Conservation (phyloP, 345 rosid species). For the Trapa bicornis region DNA sequence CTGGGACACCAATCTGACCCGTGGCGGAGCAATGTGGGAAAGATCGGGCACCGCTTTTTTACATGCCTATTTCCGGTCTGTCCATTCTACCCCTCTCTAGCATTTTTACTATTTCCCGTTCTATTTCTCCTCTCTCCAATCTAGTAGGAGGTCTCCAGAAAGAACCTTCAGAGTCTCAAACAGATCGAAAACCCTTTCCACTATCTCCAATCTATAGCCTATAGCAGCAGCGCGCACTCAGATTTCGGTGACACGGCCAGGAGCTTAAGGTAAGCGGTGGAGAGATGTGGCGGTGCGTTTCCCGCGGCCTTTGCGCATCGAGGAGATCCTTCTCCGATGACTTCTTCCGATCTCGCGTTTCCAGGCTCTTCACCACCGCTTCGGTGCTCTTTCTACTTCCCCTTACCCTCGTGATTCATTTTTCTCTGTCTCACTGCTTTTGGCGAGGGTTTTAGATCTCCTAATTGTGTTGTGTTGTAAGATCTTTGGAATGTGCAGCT, state of each 20-base stretch:
- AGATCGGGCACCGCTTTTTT: too few relatives aligned
- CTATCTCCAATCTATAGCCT: neutral
- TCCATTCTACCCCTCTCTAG: neutral
- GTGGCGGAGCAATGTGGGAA: too few relatives aligned
- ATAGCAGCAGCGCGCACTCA: neutral
- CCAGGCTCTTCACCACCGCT: constrained; percentile 58
- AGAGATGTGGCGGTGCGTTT: constrained; percentile 97
- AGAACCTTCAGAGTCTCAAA: too few relatives aligned
- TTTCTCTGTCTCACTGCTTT: neutral
- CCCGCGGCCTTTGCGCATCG: constrained; percentile 73
- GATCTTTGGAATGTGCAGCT: neutral
- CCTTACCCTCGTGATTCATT: neutral
- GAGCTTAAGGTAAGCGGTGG: neutral
- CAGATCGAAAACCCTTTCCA: neutral
- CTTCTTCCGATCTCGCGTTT: constrained; percentile 45
- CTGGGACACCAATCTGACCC: too few relatives aligned
- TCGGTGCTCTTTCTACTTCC: constrained; percentile 30
- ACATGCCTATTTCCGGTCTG: neutral
- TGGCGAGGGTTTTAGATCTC: neutral
- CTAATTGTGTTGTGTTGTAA: neutral
- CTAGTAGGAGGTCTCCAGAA: neutral
- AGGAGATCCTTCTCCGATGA: constrained; percentile 35
- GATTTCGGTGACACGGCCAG: neutral
- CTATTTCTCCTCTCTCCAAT: neutral
- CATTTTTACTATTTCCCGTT: neutral